Base-by-base conservation (phyloP, 495 filamentous ascomycete genomes). In the Hamigera avellanea region DNA sequence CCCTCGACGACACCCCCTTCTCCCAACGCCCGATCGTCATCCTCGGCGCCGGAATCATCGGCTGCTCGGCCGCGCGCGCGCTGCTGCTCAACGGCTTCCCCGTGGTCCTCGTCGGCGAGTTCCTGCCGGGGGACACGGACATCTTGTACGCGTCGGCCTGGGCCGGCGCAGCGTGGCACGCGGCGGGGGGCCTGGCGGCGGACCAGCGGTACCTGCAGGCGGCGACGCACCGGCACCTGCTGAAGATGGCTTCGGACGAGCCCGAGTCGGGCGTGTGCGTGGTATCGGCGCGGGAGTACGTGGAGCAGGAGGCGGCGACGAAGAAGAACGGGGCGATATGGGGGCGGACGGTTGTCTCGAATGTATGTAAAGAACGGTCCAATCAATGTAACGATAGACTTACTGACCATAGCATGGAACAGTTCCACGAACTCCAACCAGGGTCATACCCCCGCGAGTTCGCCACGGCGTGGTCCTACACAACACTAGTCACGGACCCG, bases 161-260 rank as follows among this genome's bases (percentile, higher is more conserved):
- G 62, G 62, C 62, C 12, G 62, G 62, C 12, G 62, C 60, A 12
- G 62, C 61, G 35, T 66, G 62, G 62, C 62, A 66, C 46, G 54
- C 62, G 2, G 62, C 62, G 1, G 54, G 52, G 8, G 59, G 60
- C 6, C 61, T 66, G 35, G 52, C 48, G 6, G 45, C 57, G 1
- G 57, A 66, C 8, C 51, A 64, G 35, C 55, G 48, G 1, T 63
- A 66, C 36, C 31, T 59, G 4, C 62, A 66, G 39, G 62, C 56
- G 2, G 48, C 61, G 12, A 57, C 55, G 8, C 52, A 64, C 42
- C 60, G 62, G 2, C 41, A 61, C 25, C 25, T 66, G 14, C 46
- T 59, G 16, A 50, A 53, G 36, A 64, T 66, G 59, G 55, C 61
- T 2, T 50, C 52, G 29, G 54, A 61, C 26, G 52, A 52, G 5